A percentile compares a stretch with the other conserved stretches of the same genome.
Evolutionary conservation across 2,329 filamentous ascomycete species (phyloP).

Genomic region (Massarina eburnea): DNA sequence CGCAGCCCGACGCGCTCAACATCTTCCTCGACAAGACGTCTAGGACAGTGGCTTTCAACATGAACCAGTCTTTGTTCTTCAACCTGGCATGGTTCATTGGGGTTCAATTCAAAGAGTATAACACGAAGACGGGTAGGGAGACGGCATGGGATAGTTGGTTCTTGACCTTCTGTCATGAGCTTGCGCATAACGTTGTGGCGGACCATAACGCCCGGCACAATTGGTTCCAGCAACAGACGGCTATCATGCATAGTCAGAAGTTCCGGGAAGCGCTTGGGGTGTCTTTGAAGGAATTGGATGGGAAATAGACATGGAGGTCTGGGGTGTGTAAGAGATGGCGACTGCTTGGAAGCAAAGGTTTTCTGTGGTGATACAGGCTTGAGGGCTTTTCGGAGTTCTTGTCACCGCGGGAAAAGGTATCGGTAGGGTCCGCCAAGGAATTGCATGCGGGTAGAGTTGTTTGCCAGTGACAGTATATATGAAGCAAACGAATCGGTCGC

Average conservation of each 20-base stretch:
- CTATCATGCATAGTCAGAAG: conserved; percentile 39
- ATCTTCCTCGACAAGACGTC: conserved; percentile 83
- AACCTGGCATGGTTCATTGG: conserved; percentile 86
- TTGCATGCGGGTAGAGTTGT: no score
- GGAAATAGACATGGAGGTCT: neutral
- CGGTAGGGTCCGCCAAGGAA: no score
- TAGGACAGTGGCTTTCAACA: conserved; percentile 90
- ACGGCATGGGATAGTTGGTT: conserved; percentile 76
- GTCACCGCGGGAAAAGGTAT: no score
- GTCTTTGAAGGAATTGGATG: conserved; percentile 18
- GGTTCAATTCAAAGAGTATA: conserved; percentile 58
- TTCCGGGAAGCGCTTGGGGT: conserved; percentile 28
- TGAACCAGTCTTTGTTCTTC: conserved; percentile 84
- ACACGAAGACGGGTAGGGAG: conserved; percentile 40
- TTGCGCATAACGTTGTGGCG: conserved; percentile 87
- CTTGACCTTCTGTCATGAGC: conserved; percentile 91
- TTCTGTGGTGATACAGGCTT: no score
- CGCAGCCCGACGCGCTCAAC: conserved; percentile 70
- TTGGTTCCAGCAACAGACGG: conserved; percentile 43
- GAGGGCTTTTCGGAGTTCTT: no score
- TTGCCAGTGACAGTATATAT: no score
- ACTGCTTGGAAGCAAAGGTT: neutral
- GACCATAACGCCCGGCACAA: conserved; percentile 58
- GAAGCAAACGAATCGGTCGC: no score
- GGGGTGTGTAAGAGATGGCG: neutral